phyloP scores from a whole-genome alignment of 2,329 filamentous ascomycete genomes.

The Aspergillaceae sp. region DNA sequence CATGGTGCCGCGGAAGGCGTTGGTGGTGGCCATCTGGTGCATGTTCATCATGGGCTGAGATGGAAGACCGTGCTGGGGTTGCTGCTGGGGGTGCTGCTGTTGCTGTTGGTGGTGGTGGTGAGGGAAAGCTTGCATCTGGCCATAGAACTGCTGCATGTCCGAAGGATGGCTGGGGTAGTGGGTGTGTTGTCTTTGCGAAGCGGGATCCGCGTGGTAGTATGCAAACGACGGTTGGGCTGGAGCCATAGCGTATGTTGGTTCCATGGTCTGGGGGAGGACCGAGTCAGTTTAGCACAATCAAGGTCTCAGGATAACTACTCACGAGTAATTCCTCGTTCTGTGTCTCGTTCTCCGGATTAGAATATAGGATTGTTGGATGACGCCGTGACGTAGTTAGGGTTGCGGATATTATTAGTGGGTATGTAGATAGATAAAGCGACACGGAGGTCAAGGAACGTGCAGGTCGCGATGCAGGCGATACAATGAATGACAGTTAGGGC shows the following conservation, averaged over 20 bases:
- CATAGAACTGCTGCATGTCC: conserved; percentile 40
- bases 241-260: conserved; percentile 47
- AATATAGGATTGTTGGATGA: too few relatives aligned
- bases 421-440: neutral
- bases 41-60: conserved; percentile 38
- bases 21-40: conserved; percentile 35
- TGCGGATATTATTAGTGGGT: neutral
- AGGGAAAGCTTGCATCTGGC: conserved; percentile 26
- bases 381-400: neutral
- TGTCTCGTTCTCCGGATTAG: too few relatives aligned
- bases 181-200: conserved; percentile 64
- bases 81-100: conserved; percentile 8
- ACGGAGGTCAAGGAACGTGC: neutral
- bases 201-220: conserved; percentile 75
- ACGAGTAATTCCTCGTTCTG: neutral
- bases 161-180: conserved; percentile 62
- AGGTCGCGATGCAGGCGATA: too few relatives aligned
- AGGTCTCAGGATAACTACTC: neutral
- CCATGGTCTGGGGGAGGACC: conserved; percentile 45
- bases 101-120: conserved; percentile 13
- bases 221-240: conserved; percentile 62
- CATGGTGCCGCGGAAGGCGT: conserved; percentile 34
- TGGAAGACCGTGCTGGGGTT: conserved; percentile 17
- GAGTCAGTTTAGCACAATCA: neutral
- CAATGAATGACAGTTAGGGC: conserved; percentile 30